Conservation (phyloP, 2,329 filamentous ascomycete genomes). For the Raffaelea ambrosiae region DNA sequence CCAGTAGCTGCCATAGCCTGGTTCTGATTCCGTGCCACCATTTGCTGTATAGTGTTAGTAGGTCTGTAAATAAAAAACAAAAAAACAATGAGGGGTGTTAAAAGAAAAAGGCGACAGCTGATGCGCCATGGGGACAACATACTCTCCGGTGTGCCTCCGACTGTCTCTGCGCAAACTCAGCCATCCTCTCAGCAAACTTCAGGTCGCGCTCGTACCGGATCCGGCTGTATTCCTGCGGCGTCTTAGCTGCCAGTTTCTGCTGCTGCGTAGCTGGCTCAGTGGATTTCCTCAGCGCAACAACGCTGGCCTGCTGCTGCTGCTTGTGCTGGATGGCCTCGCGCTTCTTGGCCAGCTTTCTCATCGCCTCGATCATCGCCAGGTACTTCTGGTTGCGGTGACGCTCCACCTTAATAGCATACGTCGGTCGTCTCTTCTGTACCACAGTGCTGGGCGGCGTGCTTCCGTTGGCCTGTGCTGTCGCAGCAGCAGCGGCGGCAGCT, state of each 20-base stretch:
- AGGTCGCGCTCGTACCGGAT: constrained; percentile 83
- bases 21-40: constrained; percentile 12
- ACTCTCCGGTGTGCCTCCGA: constrained; percentile 51
- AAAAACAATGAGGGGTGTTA: too few species aligned
- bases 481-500: constrained; percentile 21
- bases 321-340: constrained; percentile 79
- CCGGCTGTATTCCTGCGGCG: constrained; percentile 83
- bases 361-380: constrained; percentile 81
- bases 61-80: neutral
- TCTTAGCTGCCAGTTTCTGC: constrained; percentile 50
- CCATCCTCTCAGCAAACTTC: constrained; percentile 51
- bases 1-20: constrained; percentile 9
- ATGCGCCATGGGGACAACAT: constrained; percentile 17
- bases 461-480: constrained; percentile 18
- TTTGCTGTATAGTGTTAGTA: constrained; percentile 12
- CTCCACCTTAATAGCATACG: constrained; percentile 76
- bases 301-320: constrained; percentile 69
- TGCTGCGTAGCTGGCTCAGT: constrained; percentile 50
- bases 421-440: constrained; percentile 56
- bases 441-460: constrained; percentile 27
- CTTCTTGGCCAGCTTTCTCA: constrained; percentile 93
- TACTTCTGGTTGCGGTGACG: constrained; percentile 79
- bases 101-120: neutral
- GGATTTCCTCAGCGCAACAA: constrained; percentile 74
- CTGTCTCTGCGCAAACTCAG: constrained; percentile 49